Evolutionary conservation across 108 stramenopile species (phyloP).

Genomic region (Nitzschia palea): DNA sequence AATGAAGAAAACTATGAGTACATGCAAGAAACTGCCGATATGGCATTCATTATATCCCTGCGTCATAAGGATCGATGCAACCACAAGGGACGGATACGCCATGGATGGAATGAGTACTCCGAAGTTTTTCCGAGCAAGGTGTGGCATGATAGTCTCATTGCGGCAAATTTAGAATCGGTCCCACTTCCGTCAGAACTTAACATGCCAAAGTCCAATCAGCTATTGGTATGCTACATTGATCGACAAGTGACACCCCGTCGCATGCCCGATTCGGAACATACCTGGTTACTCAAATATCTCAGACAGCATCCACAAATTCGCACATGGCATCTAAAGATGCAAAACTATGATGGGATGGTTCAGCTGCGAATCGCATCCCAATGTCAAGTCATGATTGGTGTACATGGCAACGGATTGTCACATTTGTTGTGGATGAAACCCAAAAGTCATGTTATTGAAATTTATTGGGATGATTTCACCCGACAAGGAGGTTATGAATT

Average conservation of each 20-base stretch:
- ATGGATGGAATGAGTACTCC: neutral
- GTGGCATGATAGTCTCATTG: neutral
- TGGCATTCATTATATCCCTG: neutral
- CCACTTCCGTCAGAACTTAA: neutral
- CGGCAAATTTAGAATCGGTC: neutral
- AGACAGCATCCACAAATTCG: neutral
- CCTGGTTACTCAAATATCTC: neutral
- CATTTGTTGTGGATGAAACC: slow-evolving; percentile 7
- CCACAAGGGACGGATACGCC: neutral
- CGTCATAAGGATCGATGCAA: slow-evolving; percentile 3
- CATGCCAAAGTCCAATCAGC: neutral
- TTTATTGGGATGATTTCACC: neutral
- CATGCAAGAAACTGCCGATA: slow-evolving; percentile 5
- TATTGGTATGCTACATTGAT: slow-evolving; percentile 1
- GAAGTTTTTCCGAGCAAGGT: neutral
- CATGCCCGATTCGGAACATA: slow-evolving; percentile 11
- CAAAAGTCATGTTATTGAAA: neutral
- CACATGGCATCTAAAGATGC: neutral
- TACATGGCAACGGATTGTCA: slow-evolving; percentile 10
- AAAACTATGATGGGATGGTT: neutral
- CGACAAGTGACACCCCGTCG: slow-evolving; percentile 1
- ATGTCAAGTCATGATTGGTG: slow-evolving; percentile 8
- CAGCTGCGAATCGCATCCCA: neutral
- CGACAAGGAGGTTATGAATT: neutral
- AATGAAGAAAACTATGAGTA: neutral